Conservation (phyloP, 2,329 filamentous ascomycete genomes). For the Sodiomyces alkalinus region DNA sequence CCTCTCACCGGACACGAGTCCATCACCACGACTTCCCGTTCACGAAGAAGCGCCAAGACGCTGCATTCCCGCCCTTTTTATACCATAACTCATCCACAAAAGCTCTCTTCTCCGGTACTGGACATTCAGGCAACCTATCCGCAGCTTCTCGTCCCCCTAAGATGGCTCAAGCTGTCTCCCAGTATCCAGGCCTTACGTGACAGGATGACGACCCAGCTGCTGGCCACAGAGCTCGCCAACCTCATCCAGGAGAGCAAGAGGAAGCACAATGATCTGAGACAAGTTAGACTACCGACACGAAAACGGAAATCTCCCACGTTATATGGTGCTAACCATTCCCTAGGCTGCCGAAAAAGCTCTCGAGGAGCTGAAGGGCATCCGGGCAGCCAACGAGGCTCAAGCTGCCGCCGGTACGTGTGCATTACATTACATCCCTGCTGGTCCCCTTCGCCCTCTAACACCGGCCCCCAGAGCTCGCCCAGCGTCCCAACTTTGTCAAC, state of each 20-base stretch:
- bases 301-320: background rate
- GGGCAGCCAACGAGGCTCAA: constrained; percentile 60
- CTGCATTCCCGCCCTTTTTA: too few relatives aligned
- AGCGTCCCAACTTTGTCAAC: constrained; percentile 71
- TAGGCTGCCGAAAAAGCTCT: constrained; percentile 92
- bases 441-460: too few relatives aligned
- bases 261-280: constrained; percentile 80
- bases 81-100: too few relatives aligned
- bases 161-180: constrained; percentile 3
- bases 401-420: constrained; percentile 46
- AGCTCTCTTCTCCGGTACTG: too few relatives aligned
- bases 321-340: constrained; percentile 3
- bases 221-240: constrained; percentile 76
- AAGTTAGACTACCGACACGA: constrained; percentile 33
- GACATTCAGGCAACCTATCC: too few relatives aligned
- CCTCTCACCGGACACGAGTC: too few relatives aligned
- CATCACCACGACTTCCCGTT: too few relatives aligned
- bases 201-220: constrained; percentile 81
- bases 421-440: background rate
- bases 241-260: constrained; percentile 92
- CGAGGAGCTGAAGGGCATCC: constrained; percentile 68
- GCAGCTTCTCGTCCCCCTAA: background rate
- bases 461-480: constrained; percentile 53
- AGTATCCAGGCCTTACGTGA: constrained; percentile 6
- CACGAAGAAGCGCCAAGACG: too few relatives aligned